A percentile compares a stretch with the other conserved stretches of the same genome.
Evolutionary conservation across 139 green algal genomes (phyloP).

Genomic region (Pseudopediastrum boryanum): DNA sequence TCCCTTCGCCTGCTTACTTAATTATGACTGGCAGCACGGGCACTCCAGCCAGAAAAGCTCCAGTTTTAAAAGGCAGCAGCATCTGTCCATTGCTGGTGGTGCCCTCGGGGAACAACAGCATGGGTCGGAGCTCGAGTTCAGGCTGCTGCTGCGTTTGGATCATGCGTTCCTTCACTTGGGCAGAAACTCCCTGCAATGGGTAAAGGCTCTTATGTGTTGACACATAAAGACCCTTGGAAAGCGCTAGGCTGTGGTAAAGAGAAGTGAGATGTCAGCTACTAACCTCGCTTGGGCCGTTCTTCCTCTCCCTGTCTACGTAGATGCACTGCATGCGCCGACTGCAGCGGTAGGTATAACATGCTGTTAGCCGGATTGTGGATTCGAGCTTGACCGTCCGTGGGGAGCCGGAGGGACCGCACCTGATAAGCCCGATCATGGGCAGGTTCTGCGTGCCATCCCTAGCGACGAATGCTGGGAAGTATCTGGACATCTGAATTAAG

Average conservation of each 20-base stretch:
- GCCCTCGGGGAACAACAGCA: slow-evolving; percentile 80
- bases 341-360: slow-evolving; percentile 8
- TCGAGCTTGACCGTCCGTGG: neutral
- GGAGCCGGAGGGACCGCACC: slow-evolving; percentile 41
- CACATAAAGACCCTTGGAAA: neutral
- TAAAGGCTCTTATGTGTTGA: neutral
- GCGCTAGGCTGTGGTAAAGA: neutral
- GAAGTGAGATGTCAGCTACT: neutral
- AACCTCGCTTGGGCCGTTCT: slow-evolving; percentile 11
- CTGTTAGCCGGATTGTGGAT: neutral
- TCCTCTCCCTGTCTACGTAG: slow-evolving; percentile 80
- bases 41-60: slow-evolving; percentile 86
- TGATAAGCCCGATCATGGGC: slow-evolving; percentile 81
- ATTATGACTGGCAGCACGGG: slow-evolving; percentile 87
- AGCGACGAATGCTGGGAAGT: slow-evolving; percentile 85
- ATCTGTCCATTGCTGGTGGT: slow-evolving; percentile 92
- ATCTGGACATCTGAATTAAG: slow-evolving; percentile 79
- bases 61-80: slow-evolving; percentile 90
- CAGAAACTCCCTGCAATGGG: slow-evolving; percentile 7
- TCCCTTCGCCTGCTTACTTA: slow-evolving; percentile 53
- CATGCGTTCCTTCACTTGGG: slow-evolving; percentile 65
- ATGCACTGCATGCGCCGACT: slow-evolving; percentile 84
- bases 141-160: slow-evolving; percentile 16
- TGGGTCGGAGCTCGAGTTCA: slow-evolving; percentile 45
- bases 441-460: slow-evolving; percentile 56